phyloP scores from a whole-genome alignment of 768 basidiomycete genomes.

The Xanthoconium stramineum region DNA sequence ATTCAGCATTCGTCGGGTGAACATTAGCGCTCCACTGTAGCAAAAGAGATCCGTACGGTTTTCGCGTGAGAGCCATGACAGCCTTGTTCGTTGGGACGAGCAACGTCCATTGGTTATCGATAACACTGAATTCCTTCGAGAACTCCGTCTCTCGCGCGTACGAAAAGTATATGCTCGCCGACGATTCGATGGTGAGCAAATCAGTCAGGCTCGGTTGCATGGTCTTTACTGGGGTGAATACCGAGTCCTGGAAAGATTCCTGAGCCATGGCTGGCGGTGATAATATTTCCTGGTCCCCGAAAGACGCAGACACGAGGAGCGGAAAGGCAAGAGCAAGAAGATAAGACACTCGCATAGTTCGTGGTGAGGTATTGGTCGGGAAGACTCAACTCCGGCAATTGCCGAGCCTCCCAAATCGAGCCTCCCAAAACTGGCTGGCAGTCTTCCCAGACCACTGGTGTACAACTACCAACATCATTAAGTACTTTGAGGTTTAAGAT shows the following conservation, averaged over 20 bases:
- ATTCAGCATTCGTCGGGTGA: too few relatives aligned
- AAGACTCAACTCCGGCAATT: background rate
- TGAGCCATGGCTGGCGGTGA: constrained; percentile 16
- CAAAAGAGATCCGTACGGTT: constrained; percentile 63
- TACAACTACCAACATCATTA: too few relatives aligned
- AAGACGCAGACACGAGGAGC: constrained; percentile 29
- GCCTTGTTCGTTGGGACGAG: constrained; percentile 88
- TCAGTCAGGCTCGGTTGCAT: constrained; percentile 63
- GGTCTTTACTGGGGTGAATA: constrained; percentile 38
- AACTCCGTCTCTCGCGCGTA: constrained; percentile 72
- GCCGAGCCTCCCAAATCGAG: background rate
- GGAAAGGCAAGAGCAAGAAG: constrained; percentile 30
- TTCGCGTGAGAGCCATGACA: constrained; percentile 72
- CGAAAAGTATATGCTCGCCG: constrained; percentile 78
- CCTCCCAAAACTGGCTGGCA: too few relatives aligned
- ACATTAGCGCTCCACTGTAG: too few relatives aligned
- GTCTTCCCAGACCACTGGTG: too few relatives aligned
- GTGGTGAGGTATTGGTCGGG: background rate
- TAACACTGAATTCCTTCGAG: constrained; percentile 45
- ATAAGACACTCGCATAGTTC: constrained; percentile 13
- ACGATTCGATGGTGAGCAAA: constrained; percentile 71
- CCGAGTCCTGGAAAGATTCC: constrained; percentile 4
- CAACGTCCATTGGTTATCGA: constrained; percentile 44
- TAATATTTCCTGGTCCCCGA: constrained; percentile 26
- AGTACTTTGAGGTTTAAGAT: too few relatives aligned